These are phyloP conservation scores for Hordeum pubiflorum DNA, from an alignment of 202 grass and related monocot species.

Conservation along the genomic window DNA sequence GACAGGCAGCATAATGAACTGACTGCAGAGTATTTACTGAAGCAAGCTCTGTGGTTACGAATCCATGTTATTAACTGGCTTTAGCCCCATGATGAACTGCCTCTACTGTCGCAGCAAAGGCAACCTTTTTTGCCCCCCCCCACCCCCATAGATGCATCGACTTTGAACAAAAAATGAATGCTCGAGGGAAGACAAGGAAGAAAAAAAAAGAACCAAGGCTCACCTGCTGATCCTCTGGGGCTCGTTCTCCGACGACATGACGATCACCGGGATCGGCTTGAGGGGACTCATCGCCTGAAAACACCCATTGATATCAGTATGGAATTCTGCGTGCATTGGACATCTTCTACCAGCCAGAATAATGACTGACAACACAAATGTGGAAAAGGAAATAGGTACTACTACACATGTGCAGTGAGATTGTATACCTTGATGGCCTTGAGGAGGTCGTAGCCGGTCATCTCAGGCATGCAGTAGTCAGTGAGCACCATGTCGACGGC, in stretches of 20 bases:
- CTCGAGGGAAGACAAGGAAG: not conserved
- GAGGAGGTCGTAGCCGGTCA: conserved; percentile 94
- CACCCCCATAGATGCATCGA: not conserved
- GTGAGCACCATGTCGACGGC: conserved; percentile 90
- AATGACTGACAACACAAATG: not conserved
- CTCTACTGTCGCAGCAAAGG: not conserved
- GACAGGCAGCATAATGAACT: not conserved
- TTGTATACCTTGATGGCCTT: conserved; percentile 72
- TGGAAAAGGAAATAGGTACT: not conserved
- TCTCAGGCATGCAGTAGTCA: conserved; percentile 97
- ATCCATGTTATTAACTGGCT: not conserved
- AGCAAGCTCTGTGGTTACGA: not conserved
- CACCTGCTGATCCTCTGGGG: conserved; percentile 96
- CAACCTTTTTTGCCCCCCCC: not conserved
- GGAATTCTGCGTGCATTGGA: not conserved
- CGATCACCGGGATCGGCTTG: conserved; percentile 77
- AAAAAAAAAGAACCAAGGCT: not conserved
- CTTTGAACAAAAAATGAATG: conserved; percentile 15
- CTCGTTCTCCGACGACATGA: conserved; percentile 98
- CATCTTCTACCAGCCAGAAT: not conserved
- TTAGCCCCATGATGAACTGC: not conserved
- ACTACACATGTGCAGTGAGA: not conserved
- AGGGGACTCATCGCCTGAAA: conserved; percentile 63
- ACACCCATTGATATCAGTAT: not conserved
- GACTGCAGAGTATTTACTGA: not conserved